Base-by-base conservation (phyloP, 2,329 filamentous ascomycete genomes). In the Cercospora zeae-maydis region DNA sequence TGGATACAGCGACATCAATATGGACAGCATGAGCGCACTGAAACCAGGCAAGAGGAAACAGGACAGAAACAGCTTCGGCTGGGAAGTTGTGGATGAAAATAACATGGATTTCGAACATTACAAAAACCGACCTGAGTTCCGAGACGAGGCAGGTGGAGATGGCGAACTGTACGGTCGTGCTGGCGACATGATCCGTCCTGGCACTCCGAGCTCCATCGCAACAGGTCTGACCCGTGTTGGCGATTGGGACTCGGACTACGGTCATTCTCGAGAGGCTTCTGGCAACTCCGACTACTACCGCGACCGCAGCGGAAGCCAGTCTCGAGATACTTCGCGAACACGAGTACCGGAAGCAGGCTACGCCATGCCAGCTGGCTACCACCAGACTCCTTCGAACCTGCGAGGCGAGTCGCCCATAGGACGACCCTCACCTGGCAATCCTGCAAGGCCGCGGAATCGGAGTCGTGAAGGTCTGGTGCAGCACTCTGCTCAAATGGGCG, bases 61-160 rank as follows among this genome's bases (percentile, higher is more conserved):
- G 10, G 70, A 71, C 1, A 64, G 66, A 2, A 58, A 45, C 42
- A 54, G 56, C 27, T 34, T 58, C n/a, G 63, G 59, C 30, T 97
- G 97, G 75, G 93, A 98, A 76, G 87, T 96, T 62, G 93, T 98
- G 0, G 87, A 90, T 0, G 93, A 98, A 71, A 84, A 84, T 59
- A 87, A 92, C 54, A 88, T 96, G 76, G 92, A 96, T 75, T 96
- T 96, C 74, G 88, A 92, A 64, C 93, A 92, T 78, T 98, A 88
- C 82, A 97, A 96, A 77, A 89, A 96, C 75, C 84, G 92, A 1
- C 85, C 90, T 1, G 93, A 97, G 69, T 97, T 98, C 77, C 87
- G 87, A 1, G 88, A 92, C 10, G 91, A 95, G 59, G 89, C 92
- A 68, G 92, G 92, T n/a, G 92, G 90, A 4, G 79, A 80, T 24